A percentile compares a stretch with the other conserved stretches of the same genome.
Evolutionary conservation across 1,284 basidiomycete genomes (phyloP).

Genomic region (Chiua sp.): DNA sequence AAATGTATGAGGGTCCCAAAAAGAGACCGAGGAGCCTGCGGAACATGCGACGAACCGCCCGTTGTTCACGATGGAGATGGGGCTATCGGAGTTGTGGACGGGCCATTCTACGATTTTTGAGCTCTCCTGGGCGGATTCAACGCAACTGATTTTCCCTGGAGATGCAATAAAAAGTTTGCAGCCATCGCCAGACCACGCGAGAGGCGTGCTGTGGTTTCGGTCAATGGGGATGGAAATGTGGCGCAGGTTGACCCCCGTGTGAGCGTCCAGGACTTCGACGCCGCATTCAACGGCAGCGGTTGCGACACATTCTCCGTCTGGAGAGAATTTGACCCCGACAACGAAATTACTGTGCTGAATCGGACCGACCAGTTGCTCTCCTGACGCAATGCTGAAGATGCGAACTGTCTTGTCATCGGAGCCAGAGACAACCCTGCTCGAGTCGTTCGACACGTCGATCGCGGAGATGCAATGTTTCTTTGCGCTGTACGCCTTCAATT

Average conservation of each 20-base stretch:
- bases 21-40: neutral
- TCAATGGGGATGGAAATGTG: neutral
- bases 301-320: neutral
- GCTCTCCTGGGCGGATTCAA: neutral
- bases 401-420: conserved; percentile 1
- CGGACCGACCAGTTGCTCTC: neutral
- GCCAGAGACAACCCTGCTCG: conserved; percentile 2
- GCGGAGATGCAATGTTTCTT: neutral
- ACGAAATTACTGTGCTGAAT: neutral
- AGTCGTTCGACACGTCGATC: conserved; percentile 5
- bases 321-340: neutral
- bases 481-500: neutral
- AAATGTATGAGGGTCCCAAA: neutral
- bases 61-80: neutral
- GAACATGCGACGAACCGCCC: neutral
- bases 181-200: neutral
- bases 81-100: neutral
- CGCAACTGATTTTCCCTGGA: neutral
- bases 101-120: neutral
- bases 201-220: neutral
- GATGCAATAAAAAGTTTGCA: neutral
- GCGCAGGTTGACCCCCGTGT: neutral
- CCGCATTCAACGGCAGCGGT: neutral
- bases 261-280: neutral
- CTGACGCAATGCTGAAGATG: neutral